phyloP scores from a whole-genome alignment of 169 alveolate species.

The Plasmodium adleri region DNA sequence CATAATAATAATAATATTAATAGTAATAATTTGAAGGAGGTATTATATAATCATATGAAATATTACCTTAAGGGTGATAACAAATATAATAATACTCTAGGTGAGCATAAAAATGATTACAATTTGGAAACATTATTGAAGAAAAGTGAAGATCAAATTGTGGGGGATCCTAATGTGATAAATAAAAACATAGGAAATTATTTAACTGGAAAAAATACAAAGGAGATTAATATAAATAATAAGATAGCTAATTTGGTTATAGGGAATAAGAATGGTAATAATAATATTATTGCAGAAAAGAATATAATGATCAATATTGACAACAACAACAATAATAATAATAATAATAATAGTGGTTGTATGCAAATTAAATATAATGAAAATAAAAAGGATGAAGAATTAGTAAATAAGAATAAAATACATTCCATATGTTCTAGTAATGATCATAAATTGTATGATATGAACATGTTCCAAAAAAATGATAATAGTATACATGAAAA shows the following conservation, averaged over 20 bases:
- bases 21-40: conserved; percentile 1
- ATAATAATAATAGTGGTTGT: too few species aligned
- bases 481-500: too few species aligned
- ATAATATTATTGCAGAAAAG: too few species aligned
- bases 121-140: neutral
- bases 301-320: too few species aligned
- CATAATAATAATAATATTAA: neutral
- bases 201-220: neutral
- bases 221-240: neutral
- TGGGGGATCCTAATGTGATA: neutral
- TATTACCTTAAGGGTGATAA: neutral
- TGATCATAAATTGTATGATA: too few species aligned
- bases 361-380: neutral
- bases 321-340: too few species aligned
- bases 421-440: too few species aligned
- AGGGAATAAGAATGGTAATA: too few species aligned
- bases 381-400: neutral
- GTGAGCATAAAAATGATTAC: neutral
- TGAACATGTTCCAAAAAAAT: too few species aligned
- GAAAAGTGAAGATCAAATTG: neutral
- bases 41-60: conserved; percentile 4
- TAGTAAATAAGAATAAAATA: neutral
- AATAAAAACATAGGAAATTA: neutral
- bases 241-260: too few species aligned
- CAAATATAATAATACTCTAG: neutral